A percentile compares a stretch with the other conserved stretches of the same genome.
Evolutionary conservation across 1,284 basidiomycete genomes (phyloP).

Genomic region (Moesziomyces aphidis): DNA sequence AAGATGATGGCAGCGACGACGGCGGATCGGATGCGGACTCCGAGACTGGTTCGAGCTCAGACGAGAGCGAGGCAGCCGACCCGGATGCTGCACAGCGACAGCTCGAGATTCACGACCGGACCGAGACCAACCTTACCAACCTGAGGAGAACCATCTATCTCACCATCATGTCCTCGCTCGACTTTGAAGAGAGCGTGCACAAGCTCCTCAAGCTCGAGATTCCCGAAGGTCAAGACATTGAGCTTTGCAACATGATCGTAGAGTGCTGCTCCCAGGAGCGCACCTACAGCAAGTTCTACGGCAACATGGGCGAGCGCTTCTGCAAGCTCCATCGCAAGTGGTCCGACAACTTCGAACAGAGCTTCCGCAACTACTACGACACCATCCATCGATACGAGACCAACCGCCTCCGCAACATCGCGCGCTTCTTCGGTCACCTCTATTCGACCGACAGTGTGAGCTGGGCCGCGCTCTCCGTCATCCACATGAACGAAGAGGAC

Average conservation of each 20-base stretch:
- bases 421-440: constrained; percentile 92
- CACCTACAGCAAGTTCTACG: constrained; percentile 95
- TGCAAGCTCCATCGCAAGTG: constrained; percentile 94
- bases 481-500: constrained; percentile 97
- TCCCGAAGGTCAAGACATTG: constrained; percentile 91
- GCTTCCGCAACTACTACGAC: constrained; percentile 90
- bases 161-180: constrained; percentile 83
- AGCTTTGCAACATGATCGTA: constrained; percentile 97
- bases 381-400: constrained; percentile 99
- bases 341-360: constrained; percentile 87
- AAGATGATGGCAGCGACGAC: constrained; percentile 52
- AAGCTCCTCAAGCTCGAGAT: constrained; percentile 94
- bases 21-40: constrained; percentile 37
- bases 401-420: constrained; percentile 95
- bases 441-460: constrained; percentile 81
- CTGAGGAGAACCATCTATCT: constrained; percentile 93
- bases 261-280: constrained; percentile 99
- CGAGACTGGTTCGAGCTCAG: constrained; percentile 66
- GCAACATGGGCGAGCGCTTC: constrained; percentile 93
- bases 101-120: constrained; percentile 89
- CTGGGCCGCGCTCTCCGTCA: constrained; percentile 84
- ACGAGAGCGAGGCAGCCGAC: constrained; percentile 74
- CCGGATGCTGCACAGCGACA: constrained; percentile 68
- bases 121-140: constrained; percentile 95
- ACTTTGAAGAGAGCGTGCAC: constrained; percentile 98